Percentiles rank a stretch among this genome's conserved stretches.
Evolutionary conservation across 768 basidiomycete genomes (phyloP).

Genomic region (Holtermanniella nyarrowii): DNA sequence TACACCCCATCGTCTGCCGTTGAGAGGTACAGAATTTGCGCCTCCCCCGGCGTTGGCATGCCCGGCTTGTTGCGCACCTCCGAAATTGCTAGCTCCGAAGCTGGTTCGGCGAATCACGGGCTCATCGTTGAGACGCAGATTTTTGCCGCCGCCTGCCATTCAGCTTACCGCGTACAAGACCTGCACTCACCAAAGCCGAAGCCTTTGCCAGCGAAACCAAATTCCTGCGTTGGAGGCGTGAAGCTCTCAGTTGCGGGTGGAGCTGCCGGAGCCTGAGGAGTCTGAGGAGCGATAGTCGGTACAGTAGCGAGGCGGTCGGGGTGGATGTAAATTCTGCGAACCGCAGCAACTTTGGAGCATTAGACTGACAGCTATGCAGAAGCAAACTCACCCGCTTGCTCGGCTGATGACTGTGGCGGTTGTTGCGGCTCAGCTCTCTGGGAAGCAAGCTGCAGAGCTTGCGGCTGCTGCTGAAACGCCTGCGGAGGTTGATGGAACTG

Average conservation of each 20-base stretch:
- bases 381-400: neutral
- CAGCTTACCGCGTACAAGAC: neutral
- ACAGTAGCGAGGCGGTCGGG: neutral
- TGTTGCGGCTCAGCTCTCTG: neutral
- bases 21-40: neutral
- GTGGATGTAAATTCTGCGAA: neutral
- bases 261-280: no score
- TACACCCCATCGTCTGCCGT: neutral
- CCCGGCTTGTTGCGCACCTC: neutral
- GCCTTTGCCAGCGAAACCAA: neutral
- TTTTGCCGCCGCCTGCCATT: neutral
- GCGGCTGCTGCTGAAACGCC: neutral
- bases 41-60: neutral
- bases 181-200: neutral
- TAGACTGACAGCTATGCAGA: neutral
- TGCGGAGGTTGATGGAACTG: neutral
- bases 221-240: neutral
- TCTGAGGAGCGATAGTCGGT: no score
- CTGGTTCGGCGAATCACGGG: neutral
- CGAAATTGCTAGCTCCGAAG: neutral
- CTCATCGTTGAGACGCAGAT: neutral
- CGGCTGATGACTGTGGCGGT: no score
- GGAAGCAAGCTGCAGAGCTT: neutral
- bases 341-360: neutral
- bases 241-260: neutral